Base-by-base conservation (phyloP, 2,329 filamentous ascomycete species). In the Arthrobotrys pseudoclavata region DNA sequence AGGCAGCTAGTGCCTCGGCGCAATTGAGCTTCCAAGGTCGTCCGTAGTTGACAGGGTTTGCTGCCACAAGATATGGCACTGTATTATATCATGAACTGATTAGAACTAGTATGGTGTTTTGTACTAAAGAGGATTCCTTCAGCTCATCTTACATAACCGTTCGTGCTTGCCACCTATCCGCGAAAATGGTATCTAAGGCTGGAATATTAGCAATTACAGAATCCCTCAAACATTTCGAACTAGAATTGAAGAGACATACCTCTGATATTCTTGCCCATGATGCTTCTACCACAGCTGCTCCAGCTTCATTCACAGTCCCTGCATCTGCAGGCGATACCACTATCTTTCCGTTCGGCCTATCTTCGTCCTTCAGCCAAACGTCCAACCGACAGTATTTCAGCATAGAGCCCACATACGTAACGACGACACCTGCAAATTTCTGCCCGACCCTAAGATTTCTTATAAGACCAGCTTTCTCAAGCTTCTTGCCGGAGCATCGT, bases 41-140 rank as follows among this genome's bases (percentile, higher is more conserved):
- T 77, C 96, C 96, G 85, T 99, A 99, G 85, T 99, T 99, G 82
- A 97, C 96, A 0, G 92, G 91, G 83, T 99, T 99, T 57, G 96
- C 96, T 4, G 96, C 96, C 61, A 99, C 94, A 6, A 99, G 90
- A 84, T 99, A 99, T 0, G 96, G 96, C 70, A 99, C 85, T 85
- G 67, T n/a, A 45, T 53, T 62, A 22, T 69, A 45, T 42, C n/a
- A 18, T 3, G 20, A n/a, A 45, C 3, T 22, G 18, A 60, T 71
- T 18, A 55, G 61, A 26, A n/a, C 22, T 47, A 7, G 29, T 31
- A 31, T 34, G 10, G 10, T 15, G 31, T 4, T 42, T 1, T 6
- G 20, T 45, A 3, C 10, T 7, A 20, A 9, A 45, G 42, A 20
- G n/a, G 5, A 9, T 10, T 10, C 42, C 20, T 26, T 1, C n/a